Percentiles rank a stretch among this genome's conserved stretches.
These are phyloP conservation scores for Globisporangium rhizosaccharum DNA, from an alignment of 352 stramenopile species.

Conservation along the genomic window DNA sequence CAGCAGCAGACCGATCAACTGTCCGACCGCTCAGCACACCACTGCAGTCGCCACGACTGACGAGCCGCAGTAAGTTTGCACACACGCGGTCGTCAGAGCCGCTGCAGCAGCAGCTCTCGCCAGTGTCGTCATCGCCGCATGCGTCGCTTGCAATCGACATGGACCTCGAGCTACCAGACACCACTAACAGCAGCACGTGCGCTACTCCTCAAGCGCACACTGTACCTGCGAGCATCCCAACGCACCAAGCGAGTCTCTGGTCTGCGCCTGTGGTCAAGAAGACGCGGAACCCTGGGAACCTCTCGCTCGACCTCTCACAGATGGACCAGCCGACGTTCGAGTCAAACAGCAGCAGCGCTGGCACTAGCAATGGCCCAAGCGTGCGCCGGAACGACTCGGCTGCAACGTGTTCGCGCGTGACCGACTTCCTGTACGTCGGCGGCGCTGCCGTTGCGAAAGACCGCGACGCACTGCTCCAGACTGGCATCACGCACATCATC, in stretches of 20 bases:
- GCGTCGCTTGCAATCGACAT: conserved; percentile 13
- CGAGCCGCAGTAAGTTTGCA: conserved; percentile 2
- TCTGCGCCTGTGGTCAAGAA: conserved; percentile 20
- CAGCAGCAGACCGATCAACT: neutral
- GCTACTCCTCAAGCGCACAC: neutral
- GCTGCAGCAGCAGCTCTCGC: neutral
- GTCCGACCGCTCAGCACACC: neutral
- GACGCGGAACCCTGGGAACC: conserved; percentile 72
- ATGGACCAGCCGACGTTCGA: conserved; percentile 46
- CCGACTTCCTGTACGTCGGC: conserved; percentile 86
- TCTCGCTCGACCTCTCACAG: conserved; percentile 78
- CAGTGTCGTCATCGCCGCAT: conserved; percentile 4
- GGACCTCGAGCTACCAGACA: conserved; percentile 9
- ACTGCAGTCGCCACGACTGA: neutral
- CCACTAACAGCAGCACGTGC: neutral
- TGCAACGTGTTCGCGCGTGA: conserved; percentile 72
- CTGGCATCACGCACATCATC: conserved; percentile 87
- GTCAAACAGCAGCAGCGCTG: conserved; percentile 7
- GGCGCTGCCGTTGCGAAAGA: conserved; percentile 77
- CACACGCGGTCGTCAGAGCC: conserved; percentile 5
- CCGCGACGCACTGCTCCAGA: conserved; percentile 49
- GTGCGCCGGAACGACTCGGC: conserved; percentile 51
- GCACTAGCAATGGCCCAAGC: conserved; percentile 3
- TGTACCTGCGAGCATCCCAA: conserved; percentile 18
- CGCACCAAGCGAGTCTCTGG: conserved; percentile 36